A percentile compares a stretch with the other conserved stretches of the same genome.
phyloP scores from a whole-genome alignment of 371 early-diverging fungal genomes.

The Haplosporangium sp. region DNA sequence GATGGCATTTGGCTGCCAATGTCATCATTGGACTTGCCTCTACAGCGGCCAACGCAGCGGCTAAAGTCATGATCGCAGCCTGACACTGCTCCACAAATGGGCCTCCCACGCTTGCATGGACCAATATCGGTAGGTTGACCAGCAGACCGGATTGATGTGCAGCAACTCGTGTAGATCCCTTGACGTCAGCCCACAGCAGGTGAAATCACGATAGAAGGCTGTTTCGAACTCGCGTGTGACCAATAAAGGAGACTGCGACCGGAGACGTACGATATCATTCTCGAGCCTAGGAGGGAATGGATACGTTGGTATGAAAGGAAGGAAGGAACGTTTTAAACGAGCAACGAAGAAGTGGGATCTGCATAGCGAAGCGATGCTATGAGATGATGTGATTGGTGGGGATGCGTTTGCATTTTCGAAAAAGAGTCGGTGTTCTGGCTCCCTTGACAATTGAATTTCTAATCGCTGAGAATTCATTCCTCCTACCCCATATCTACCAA shows the following conservation, averaged over 20 bases:
- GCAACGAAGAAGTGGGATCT: background rate
- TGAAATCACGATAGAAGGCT: slow-evolving; percentile 89
- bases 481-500: too few relatives aligned
- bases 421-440: too few relatives aligned
- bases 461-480: too few relatives aligned
- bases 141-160: slow-evolving; percentile 52
- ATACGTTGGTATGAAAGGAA: background rate
- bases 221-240: slow-evolving; percentile 77
- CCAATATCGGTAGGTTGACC: slow-evolving; percentile 13
- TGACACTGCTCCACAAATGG: slow-evolving; percentile 2
- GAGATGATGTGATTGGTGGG: too few relatives aligned
- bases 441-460: too few relatives aligned
- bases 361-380: background rate
- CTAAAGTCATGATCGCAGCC: slow-evolving; percentile 35
- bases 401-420: too few relatives aligned
- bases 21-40: slow-evolving; percentile 41
- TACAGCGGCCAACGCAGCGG: slow-evolving; percentile 36
- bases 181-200: slow-evolving; percentile 86
- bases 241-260: background rate
- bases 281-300: slow-evolving; percentile 1
- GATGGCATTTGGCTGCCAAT: slow-evolving; percentile 44
- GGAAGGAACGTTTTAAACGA: background rate
- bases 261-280: slow-evolving; percentile 1
- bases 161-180: slow-evolving; percentile 87
- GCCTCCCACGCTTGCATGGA: background rate